phyloP scores from a whole-genome alignment of 176 grass and related monocot genomes.

The Hsuehochloa calcarea region DNA sequence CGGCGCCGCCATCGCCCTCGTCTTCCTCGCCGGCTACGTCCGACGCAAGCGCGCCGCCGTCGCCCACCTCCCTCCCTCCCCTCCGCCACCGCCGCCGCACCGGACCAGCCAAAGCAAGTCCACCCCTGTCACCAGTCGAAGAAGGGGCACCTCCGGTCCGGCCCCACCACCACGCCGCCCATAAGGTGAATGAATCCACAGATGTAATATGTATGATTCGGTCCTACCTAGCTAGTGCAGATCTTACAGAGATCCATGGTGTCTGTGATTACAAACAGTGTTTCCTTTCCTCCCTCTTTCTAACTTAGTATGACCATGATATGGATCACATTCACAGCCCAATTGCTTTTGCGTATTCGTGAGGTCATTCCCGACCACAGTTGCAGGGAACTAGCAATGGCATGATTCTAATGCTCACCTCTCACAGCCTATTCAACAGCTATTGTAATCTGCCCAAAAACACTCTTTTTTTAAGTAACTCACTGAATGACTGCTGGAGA shows the following conservation, averaged over 20 bases:
- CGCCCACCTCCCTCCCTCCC: slow-evolving; percentile 58
- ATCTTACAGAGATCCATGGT: not conserved
- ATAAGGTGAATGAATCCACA: slow-evolving; percentile 54
- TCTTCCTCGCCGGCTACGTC: slow-evolving; percentile 80
- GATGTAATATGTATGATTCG: too few relatives aligned
- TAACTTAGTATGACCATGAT: not conserved
- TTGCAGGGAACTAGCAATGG: not conserved
- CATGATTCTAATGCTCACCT: not conserved
- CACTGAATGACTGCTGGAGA: not conserved
- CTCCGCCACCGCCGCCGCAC: slow-evolving; percentile 30
- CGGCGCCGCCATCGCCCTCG: slow-evolving; percentile 65
- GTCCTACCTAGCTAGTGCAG: not conserved
- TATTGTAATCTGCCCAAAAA: not conserved
- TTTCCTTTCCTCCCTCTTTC: not conserved
- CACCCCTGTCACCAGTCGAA: slow-evolving; percentile 30
- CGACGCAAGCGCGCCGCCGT: slow-evolving; percentile 80
- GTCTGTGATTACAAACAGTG: not conserved
- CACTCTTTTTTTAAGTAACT: not conserved
- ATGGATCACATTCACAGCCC: not conserved
- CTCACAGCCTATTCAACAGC: not conserved
- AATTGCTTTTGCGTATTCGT: not conserved
- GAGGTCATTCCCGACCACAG: not conserved
- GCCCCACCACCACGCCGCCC: slow-evolving; percentile 59
- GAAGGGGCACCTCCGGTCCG: slow-evolving; percentile 47
- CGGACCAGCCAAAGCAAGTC: slow-evolving; percentile 33